Evolutionary conservation across 768 basidiomycete genomes (phyloP).

Genomic region (Nidularia sp.): DNA sequence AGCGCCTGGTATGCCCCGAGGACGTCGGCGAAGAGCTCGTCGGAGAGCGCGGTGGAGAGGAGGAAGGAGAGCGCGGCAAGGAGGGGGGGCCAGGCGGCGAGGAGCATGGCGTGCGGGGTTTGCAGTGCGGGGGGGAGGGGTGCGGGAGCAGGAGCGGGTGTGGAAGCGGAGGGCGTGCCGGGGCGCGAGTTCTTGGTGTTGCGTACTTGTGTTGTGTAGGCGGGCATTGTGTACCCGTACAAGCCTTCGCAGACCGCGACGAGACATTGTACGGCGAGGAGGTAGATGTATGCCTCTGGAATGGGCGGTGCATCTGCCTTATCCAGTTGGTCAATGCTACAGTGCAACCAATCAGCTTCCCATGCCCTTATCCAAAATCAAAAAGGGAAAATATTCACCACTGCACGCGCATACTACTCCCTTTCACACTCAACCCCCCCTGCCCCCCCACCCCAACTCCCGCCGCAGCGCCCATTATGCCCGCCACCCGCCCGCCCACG

Average conservation of each 20-base stretch:
- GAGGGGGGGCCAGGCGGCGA: constrained; percentile 88
- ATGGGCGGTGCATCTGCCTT: constrained; percentile 94
- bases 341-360: not conserved
- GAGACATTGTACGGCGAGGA: constrained; percentile 86
- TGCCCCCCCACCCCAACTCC: constrained; percentile 21
- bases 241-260: constrained; percentile 86
- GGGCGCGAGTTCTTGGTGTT: too few species aligned
- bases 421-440: constrained; percentile 64
- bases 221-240: constrained; percentile 63
- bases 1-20: constrained; percentile 79
- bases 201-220: constrained; percentile 46
- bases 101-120: constrained; percentile 74
- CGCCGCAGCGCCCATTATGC: constrained; percentile 63
- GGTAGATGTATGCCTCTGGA: constrained; percentile 91
- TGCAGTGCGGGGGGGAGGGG: constrained; percentile 50
- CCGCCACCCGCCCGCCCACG: constrained; percentile 82
- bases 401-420: constrained; percentile 83
- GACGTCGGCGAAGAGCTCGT: constrained; percentile 86
- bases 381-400: constrained; percentile 50
- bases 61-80: constrained; percentile 88
- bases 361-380: too few species aligned
- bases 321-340: constrained; percentile 95
- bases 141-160: constrained; percentile 55
- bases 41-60: constrained; percentile 87
- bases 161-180: constrained; percentile 32